These are phyloP conservation scores for Wallacemonas collosoma DNA, from an alignment of 208 protist species.

Conservation along the genomic window DNA sequence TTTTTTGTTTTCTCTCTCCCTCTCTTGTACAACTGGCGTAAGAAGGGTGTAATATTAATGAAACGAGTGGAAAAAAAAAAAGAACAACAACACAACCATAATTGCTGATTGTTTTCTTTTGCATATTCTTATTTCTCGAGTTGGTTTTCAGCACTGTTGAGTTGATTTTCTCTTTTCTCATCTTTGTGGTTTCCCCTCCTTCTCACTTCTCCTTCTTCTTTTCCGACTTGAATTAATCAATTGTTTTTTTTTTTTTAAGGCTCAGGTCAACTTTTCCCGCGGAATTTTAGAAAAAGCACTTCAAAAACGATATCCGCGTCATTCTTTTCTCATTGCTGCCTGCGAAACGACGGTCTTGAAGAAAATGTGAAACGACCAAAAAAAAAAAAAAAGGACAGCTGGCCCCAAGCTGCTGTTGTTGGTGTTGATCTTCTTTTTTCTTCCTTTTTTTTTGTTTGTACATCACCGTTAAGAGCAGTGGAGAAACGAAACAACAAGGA, in stretches of 20 bases:
- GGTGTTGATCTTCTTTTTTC: too few relatives aligned
- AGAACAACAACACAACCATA: too few relatives aligned
- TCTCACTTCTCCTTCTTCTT: background rate
- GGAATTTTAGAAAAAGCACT: background rate
- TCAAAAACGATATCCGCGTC: background rate
- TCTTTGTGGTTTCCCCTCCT: background rate
- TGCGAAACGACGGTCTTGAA: background rate
- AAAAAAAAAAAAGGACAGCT: background rate
- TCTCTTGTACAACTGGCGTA: background rate
- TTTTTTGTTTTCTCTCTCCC: constrained; percentile 19
- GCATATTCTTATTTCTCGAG: too few relatives aligned
- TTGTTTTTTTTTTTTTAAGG: too few relatives aligned
- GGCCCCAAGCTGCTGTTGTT: background rate
- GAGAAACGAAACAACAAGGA: too few relatives aligned
- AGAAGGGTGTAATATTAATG: too few relatives aligned
- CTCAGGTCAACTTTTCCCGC: too few relatives aligned
- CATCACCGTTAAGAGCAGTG: too few relatives aligned
- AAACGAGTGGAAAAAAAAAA: too few relatives aligned
- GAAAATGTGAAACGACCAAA: background rate
- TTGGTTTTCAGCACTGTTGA: background rate
- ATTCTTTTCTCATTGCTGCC: background rate
- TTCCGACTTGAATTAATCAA: background rate
- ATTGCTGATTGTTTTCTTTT: too few relatives aligned
- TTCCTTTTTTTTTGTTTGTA: too few relatives aligned
- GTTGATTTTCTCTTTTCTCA: constrained; percentile 18